Percentiles rank a stretch among this genome's conserved stretches.
These are phyloP conservation scores for Agaricus subrufescens DNA, from an alignment of 768 basidiomycete species.

Conservation along the genomic window DNA sequence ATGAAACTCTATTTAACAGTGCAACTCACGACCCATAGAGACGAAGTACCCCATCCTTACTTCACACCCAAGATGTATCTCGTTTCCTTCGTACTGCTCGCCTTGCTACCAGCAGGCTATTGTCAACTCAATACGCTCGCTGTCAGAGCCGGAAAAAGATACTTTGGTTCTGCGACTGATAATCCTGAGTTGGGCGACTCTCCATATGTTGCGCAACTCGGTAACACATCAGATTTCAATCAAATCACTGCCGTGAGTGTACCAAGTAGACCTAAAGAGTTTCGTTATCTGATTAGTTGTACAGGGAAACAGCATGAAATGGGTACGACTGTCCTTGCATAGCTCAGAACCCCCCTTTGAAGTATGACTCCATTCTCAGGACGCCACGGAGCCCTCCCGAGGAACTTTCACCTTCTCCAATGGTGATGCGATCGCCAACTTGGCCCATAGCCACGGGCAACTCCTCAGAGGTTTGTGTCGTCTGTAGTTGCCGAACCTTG, in stretches of 20 bases:
- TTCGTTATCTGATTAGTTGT: background rate
- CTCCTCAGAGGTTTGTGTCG: slow-evolving; percentile 34
- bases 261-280: background rate
- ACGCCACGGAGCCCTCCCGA: slow-evolving; percentile 47
- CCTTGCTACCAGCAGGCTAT: slow-evolving; percentile 15
- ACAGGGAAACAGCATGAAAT: slow-evolving; percentile 51
- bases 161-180: slow-evolving; percentile 49
- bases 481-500: background rate
- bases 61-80: background rate
- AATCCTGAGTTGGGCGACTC: slow-evolving; percentile 38
- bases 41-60: too few species aligned
- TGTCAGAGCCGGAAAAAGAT: slow-evolving; percentile 36
- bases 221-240: slow-evolving; percentile 33
- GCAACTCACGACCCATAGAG: background rate
- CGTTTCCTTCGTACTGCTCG: background rate
- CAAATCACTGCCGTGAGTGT: slow-evolving; percentile 38
- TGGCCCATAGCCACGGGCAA: slow-evolving; percentile 42
- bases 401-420: slow-evolving; percentile 43
- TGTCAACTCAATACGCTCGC: slow-evolving; percentile 51
- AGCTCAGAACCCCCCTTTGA: too few species aligned
- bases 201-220: slow-evolving; percentile 33
- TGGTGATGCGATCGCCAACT: slow-evolving; percentile 41
- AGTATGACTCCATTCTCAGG: slow-evolving; percentile 17
- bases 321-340: slow-evolving; percentile 13
- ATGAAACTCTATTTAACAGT: background rate